Conservation (phyloP, 805 yeast species). For the Kazachstania psychrophila region DNA sequence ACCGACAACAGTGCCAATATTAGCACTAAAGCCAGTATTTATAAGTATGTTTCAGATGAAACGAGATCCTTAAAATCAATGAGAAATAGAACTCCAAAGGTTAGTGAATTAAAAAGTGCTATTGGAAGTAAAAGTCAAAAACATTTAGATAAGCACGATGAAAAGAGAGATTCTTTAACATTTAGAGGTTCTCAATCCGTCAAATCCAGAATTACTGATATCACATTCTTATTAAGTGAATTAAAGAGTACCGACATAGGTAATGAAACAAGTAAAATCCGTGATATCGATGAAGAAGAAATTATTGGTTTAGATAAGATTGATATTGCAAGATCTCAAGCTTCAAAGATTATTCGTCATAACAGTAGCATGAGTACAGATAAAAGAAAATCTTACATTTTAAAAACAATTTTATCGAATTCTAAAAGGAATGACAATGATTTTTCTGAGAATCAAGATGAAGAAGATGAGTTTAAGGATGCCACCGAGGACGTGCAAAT, state of each 20-base stretch:
- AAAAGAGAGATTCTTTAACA: conserved; percentile 3
- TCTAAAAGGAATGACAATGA: not conserved
- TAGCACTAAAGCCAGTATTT: conserved; percentile 8
- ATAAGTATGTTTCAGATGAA: conserved; percentile 12
- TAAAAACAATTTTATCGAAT: conserved; percentile 1
- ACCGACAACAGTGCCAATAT: not conserved
- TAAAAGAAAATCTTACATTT: conserved; percentile 11
- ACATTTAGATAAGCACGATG: conserved; percentile 1
- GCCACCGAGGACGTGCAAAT: conserved; percentile 22
- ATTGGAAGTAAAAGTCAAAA: conserved; percentile 7
- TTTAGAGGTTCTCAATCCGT: conserved; percentile 29
- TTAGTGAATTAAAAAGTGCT: conserved; percentile 24
- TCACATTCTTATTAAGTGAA: conserved; percentile 29
- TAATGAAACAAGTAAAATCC: conserved; percentile 17
- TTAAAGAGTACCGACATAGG: conserved; percentile 17
- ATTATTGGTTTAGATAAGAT: conserved; percentile 25
- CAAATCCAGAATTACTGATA: conserved; percentile 30
- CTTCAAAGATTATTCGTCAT: conserved; percentile 12
- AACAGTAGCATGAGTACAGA: conserved; percentile 2
- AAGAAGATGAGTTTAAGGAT: conserved; percentile 24
- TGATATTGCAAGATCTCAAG: conserved; percentile 25
- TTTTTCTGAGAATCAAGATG: conserved; percentile 3
- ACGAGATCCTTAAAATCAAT: conserved; percentile 16
- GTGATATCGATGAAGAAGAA: conserved; percentile 30
- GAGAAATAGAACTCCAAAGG: conserved; percentile 18